Conservation (phyloP, 176 grass and related monocot genomes). For the Melocanna baccifera region DNA sequence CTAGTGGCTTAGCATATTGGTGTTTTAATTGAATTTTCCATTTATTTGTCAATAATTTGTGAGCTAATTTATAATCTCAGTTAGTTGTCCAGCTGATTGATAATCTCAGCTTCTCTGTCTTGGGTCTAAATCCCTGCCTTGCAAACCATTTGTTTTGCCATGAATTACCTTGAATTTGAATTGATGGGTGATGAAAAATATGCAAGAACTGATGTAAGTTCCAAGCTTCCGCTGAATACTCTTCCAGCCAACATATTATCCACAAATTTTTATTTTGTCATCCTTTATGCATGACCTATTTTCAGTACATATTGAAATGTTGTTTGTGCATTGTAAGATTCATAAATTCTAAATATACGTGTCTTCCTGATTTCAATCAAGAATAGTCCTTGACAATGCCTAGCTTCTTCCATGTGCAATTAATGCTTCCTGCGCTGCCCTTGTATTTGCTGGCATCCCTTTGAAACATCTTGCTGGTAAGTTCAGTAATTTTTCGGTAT, state of each 20-base stretch:
- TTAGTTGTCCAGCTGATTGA: background rate
- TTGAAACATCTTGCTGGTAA: conserved; percentile 92
- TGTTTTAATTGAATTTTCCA: background rate
- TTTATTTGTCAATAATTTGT: background rate
- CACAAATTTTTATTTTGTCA: background rate
- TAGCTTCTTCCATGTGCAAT: conserved; percentile 95
- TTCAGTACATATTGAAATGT: background rate
- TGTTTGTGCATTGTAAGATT: background rate
- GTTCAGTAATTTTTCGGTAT: conserved; percentile 14
- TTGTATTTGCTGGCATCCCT: conserved; percentile 74
- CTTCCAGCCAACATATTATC: background rate
- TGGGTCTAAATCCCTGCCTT: background rate
- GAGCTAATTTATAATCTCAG: background rate
- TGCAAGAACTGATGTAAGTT: background rate
- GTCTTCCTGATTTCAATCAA: background rate
- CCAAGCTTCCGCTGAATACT: background rate
- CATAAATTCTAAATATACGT: background rate
- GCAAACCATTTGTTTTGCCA: background rate
- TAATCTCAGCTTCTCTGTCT: background rate
- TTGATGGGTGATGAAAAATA: background rate
- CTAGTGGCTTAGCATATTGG: background rate
- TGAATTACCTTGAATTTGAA: background rate
- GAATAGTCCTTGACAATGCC: conserved; percentile 47
- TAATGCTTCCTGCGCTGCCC: conserved; percentile 83
- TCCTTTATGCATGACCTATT: background rate